Percentiles rank a stretch among this genome's conserved stretches.
These are phyloP conservation scores for Kalmanozyma brasiliensis DNA, from an alignment of 1,284 basidiomycete species.

Conservation along the genomic window DNA sequence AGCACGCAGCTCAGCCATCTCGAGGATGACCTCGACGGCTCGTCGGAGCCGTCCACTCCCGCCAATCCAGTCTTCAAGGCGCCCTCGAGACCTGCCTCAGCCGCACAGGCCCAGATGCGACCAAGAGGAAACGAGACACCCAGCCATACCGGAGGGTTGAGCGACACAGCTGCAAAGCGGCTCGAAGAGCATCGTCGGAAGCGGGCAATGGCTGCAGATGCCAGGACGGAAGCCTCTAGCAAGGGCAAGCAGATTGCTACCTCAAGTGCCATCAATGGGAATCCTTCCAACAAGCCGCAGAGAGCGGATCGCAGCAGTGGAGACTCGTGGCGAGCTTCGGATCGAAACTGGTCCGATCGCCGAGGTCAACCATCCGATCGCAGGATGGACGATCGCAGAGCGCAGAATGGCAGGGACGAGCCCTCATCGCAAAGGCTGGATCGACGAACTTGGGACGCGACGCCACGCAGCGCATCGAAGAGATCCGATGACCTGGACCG, in stretches of 20 bases:
- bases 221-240: slow-evolving; percentile 7
- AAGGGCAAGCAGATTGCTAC: slow-evolving; percentile 16
- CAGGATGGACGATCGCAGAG: slow-evolving; percentile 3
- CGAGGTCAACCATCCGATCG: not conserved
- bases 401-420: slow-evolving; percentile 1
- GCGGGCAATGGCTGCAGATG: slow-evolving; percentile 26
- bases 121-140: slow-evolving; percentile 48
- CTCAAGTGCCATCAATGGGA: not conserved
- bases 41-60: not conserved
- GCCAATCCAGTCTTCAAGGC: slow-evolving; percentile 36
- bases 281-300: not conserved
- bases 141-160: slow-evolving; percentile 52
- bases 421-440: slow-evolving; percentile 8
- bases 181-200: slow-evolving; percentile 50
- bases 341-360: slow-evolving; percentile 14
- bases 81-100: slow-evolving; percentile 39
- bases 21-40: slow-evolving; percentile 19
- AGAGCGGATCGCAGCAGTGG: not conserved
- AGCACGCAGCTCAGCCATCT: slow-evolving; percentile 25
- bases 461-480: slow-evolving; percentile 21
- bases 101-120: slow-evolving; percentile 20
- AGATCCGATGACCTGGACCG: slow-evolving; percentile 8
- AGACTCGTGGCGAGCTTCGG: slow-evolving; percentile 26
- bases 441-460: slow-evolving; percentile 50
- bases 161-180: slow-evolving; percentile 36